Percentiles rank a stretch among this genome's conserved stretches.
These are phyloP conservation scores for Amylocarpus encephaloides DNA, from an alignment of 2,329 filamentous ascomycete species.

Conservation along the genomic window DNA sequence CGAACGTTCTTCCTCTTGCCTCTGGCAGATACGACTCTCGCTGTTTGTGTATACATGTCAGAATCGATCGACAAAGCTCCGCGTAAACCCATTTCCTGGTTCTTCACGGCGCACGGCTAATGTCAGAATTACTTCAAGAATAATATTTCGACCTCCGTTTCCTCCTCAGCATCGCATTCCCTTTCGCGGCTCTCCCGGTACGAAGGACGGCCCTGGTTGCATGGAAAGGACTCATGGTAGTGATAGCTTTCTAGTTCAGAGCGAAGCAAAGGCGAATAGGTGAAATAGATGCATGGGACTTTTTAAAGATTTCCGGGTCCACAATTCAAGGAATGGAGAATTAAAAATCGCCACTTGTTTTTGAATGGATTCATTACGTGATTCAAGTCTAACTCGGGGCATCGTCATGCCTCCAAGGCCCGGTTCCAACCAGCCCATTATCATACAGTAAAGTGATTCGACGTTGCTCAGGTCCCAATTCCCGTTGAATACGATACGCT, in stretches of 20 bases:
- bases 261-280: constrained; percentile 30
- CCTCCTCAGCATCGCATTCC: constrained; percentile 19
- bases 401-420: background rate
- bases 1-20: constrained; percentile 22
- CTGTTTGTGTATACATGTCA: constrained; percentile 25
- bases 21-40: constrained; percentile 25
- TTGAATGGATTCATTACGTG: constrained; percentile 15
- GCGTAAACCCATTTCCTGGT: constrained; percentile 15
- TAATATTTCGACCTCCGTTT: constrained; percentile 28
- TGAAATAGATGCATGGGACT: constrained; percentile 28
- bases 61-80: constrained; percentile 9
- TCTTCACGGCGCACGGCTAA: constrained; percentile 18
- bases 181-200: constrained; percentile 20
- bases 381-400: constrained; percentile 1
- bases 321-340: constrained; percentile 25
- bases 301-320: constrained; percentile 19
- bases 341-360: constrained; percentile 7
- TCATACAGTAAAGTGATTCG: constrained; percentile 6
- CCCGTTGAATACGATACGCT: background rate
- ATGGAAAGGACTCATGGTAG: constrained; percentile 27
- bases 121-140: constrained; percentile 26
- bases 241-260: constrained; percentile 26
- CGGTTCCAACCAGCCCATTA: constrained; percentile 4
- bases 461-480: background rate
- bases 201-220: constrained; percentile 23